phyloP scores from a whole-genome alignment of 805 yeast genomes.

The Hanseniaspora guilliermondii region DNA sequence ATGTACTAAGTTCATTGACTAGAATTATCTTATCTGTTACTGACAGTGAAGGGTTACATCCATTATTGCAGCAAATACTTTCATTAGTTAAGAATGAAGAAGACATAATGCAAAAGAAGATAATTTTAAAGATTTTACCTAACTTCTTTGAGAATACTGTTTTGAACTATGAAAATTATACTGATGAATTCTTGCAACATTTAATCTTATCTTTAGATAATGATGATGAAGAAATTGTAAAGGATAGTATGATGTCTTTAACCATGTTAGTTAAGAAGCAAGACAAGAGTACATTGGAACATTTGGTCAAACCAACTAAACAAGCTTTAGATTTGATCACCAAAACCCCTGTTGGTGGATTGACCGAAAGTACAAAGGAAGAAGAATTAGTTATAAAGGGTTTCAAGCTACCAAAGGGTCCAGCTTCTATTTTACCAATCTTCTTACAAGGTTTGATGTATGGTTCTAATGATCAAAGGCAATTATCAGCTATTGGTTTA shows the following conservation, averaged over 20 bases:
- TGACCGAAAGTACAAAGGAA: constrained; percentile 44
- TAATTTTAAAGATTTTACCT: constrained; percentile 55
- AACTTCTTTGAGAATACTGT: constrained; percentile 53
- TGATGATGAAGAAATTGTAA: constrained; percentile 46
- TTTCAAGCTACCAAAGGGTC: constrained; percentile 64
- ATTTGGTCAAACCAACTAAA: constrained; percentile 65
- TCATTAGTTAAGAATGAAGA: constrained; percentile 60
- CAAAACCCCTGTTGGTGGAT: constrained; percentile 42
- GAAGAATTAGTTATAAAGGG: constrained; percentile 46
- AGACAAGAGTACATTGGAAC: constrained; percentile 64
- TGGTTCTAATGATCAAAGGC: constrained; percentile 75
- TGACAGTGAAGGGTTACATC: constrained; percentile 69
- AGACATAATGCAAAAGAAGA: constrained; percentile 48
- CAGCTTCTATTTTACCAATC: constrained; percentile 76
- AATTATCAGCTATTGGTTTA: constrained; percentile 74
- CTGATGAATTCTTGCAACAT: constrained; percentile 60
- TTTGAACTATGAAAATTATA: constrained; percentile 60
- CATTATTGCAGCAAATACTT: constrained; percentile 69
- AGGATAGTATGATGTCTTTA: constrained; percentile 53
- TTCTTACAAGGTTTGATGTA: constrained; percentile 93
- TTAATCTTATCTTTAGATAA: constrained; percentile 67
- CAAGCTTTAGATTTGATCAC: constrained; percentile 60
- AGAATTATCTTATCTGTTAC: constrained; percentile 60
- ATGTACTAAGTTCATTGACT: constrained; percentile 48
- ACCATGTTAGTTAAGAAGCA: constrained; percentile 55